Base-by-base conservation (phyloP, 2,329 filamentous ascomycete species). In the Beauveria pseudobassiana region DNA sequence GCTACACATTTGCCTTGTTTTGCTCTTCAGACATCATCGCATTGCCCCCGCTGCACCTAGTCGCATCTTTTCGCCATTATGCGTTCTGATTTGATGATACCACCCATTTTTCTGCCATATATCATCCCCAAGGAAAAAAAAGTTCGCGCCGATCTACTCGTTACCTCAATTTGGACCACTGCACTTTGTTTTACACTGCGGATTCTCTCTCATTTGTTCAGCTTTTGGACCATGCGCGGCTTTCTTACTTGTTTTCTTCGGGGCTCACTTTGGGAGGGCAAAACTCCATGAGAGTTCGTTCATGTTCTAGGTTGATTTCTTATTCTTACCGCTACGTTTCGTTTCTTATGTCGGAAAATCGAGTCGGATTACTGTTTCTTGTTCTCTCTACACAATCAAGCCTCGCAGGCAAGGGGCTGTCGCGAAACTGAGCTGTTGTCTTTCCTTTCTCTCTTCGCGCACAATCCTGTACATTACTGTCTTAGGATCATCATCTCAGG, bases 391-490 rank as follows among this genome's bases (percentile, higher is more conserved):
- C 48, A 54, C 56, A 59, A 38, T 42, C 50, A 20, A 30, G 56
- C 53, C 61, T 55, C 51, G 43, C 59, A 42, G 59, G 59, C 59
- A 55, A 55, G 22, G 51, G 43, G 51, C 49, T 51, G 59, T 55
- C 42, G 59, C 51, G 40, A 61, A 45, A 55, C 30, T 26, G 59
- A 54, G 50, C 34, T 61, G 59, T 43, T 28, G n/a, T 49, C 43
- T 34, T 55, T 55, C 26, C 7, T 42, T 55, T 55, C 30, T 58
- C 34, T 58, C 43, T 34, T 22, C 59, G 43, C 34, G 66, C 71
- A 73, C 74, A 76, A 74, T 77, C 75, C 75, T 83, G 80, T 83
- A 83, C 78, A 82, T 81, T 83, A 83, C 75, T 62, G 61, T 72
- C 74, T 78, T 69, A 73, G 77, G 76, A 76, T 73, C 74, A 76